Base-by-base conservation (phyloP, 192 early-diverging fungal species). In the Backusella macrospora region DNA sequence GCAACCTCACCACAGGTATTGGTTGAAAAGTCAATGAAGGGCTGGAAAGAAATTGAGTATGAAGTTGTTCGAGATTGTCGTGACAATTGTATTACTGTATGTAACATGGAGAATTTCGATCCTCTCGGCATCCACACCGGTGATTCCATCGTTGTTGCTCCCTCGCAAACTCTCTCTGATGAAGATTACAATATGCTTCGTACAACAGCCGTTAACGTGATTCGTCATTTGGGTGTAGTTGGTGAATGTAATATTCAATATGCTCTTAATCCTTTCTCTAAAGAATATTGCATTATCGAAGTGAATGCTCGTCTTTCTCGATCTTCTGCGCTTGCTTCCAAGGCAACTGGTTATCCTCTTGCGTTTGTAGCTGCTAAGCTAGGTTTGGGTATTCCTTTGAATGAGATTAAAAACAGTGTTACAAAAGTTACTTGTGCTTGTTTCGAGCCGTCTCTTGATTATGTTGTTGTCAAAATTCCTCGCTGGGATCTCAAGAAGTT, bases 91-190 rank as follows among this genome's bases (percentile, higher is more conserved):
- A 97, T 99, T 76, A 99, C 97, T 29, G 97, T 99, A 65, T 99
- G 96, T 87, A 98, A 99, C 83, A 99, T 99, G 97, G 96, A 99
- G 82, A 99, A 99, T 91, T 99, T 99, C 89, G 97, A 99, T 78
- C 97, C 97, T 47, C 89, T 99, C 37, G 98, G 98, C 62, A 98
- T 97, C 73, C 98, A 99, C 80, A 99, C 98, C n/a, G 98, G 98
- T 65, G 98, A 99, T 78, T 97, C 96, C 14, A 99, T 99, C 72
- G 98, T 99, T 13, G 94, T 99, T 73, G 98, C 98, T 8, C 98
- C 98, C 29, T 95, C 93, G 26, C 98, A 99, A 83, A 99, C 98
- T 23, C 86, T 99, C 42, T 93, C 91, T 64, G 96, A 99, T 83
- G 96, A 96, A 65, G 98, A 99, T 80, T 99, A 99, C 86, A 94